Evolutionary conservation across 2,329 filamentous ascomycete genomes (phyloP), one percentile per base, ranked within the genome.

Genomic region (Hawksworthiomyces lignivorus): DNA sequence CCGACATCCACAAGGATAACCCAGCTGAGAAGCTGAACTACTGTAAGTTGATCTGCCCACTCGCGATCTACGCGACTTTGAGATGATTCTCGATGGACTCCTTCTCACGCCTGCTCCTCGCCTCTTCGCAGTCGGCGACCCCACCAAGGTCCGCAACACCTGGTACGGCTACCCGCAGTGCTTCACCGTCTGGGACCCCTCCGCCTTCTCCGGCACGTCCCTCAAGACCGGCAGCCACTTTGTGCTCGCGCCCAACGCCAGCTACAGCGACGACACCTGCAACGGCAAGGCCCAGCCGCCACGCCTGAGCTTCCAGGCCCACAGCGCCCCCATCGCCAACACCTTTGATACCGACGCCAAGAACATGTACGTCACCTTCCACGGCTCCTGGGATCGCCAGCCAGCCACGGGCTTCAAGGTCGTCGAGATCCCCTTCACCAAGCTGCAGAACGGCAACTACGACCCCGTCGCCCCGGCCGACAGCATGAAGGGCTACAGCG

Each of bases 11-110:
- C 51, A 62, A 69, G 33, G 65, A 80, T 54, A 82, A 82, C 52
- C 79, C 79, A 1, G 76, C 72, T 4, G 79, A 83, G 52, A 75
- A 83, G 58, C 58, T 83, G 51, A 82, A 83, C 58, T 81, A 74
- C 58, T 67, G 77, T 56, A 41, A 47, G 54, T 21, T 26, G 8
- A 26, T 26, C 3, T 12, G 24, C 24, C 14, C 22, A 5, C 26
- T 17, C 10, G 14, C 26, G 18, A 9, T 22, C 14, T 7, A 12
- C 21, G n/a, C 11, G 34, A n/a, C n/a, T n/a, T n/a, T n/a, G n/a
- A n/a, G n/a, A n/a, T n/a, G n/a, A n/a, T n/a, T n/a, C n/a, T n/a
- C n/a, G n/a, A n/a, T n/a, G n/a, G n/a, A 30, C n/a, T 11, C 7
- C 17, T 31, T 22, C 6, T 33, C 7, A 8, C 4, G 11, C 10